A percentile compares a stretch with the other conserved stretches of the same genome.
Conservation (phyloP, 805 yeast species). For the Candida parachauliodes region DNA sequence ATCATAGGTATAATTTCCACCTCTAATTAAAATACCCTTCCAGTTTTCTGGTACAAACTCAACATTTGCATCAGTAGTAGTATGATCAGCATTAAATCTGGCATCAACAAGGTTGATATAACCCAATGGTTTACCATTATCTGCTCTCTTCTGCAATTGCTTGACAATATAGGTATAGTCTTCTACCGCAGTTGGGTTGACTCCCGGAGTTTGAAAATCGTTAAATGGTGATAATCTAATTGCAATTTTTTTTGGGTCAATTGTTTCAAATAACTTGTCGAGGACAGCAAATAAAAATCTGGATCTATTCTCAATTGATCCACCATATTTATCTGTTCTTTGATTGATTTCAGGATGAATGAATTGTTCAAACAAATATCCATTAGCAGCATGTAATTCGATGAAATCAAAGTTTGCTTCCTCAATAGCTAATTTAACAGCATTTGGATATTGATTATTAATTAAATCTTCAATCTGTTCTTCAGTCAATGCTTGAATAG, state of each 20-base stretch:
- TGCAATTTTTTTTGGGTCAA: conserved; percentile 24
- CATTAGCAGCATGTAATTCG: conserved; percentile 41
- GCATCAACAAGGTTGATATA: conserved; percentile 31
- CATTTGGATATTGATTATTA: conserved; percentile 18
- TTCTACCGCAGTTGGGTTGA: conserved; percentile 25
- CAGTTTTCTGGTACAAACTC: conserved; percentile 24
- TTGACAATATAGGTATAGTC: conserved; percentile 23
- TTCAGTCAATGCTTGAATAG: conserved; percentile 16
- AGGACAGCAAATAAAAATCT: conserved; percentile 28
- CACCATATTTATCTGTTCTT: conserved; percentile 34
- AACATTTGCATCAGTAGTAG: conserved; percentile 10
- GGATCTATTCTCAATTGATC: conserved; percentile 37
- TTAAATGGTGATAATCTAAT: conserved; percentile 36
- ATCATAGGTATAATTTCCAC: conserved; percentile 15
- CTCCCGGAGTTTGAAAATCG: conserved; percentile 25
- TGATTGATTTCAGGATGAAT: conserved; percentile 29
- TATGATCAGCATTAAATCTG: conserved; percentile 12
- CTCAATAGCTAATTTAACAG: conserved; percentile 24
- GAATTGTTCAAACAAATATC: conserved; percentile 38
- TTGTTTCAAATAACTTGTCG: conserved; percentile 31
- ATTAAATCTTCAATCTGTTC: conserved; percentile 22
- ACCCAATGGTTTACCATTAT: conserved; percentile 26
- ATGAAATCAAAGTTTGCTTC: conserved; percentile 37
- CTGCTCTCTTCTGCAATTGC: conserved; percentile 30
- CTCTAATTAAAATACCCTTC: conserved; percentile 19